Percentiles rank a stretch among this genome's conserved stretches.
phyloP scores from a whole-genome alignment of 257 asterid genomes.

The Solanum phureja region DNA sequence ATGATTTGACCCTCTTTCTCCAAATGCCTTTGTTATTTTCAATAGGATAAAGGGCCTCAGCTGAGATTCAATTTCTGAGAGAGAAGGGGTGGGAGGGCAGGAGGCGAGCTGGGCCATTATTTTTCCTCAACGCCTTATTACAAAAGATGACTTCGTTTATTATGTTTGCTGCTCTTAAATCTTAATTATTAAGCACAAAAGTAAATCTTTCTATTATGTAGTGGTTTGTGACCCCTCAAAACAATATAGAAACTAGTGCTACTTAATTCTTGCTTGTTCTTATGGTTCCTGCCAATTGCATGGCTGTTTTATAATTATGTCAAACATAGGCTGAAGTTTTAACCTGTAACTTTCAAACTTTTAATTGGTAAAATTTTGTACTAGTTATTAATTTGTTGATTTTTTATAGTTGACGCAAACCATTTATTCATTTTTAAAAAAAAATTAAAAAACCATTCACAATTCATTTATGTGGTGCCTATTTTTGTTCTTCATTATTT shows the following conservation, averaged over 20 bases:
- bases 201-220: not conserved
- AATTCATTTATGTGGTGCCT: not conserved
- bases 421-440: not conserved
- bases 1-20: not conserved
- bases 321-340: not conserved
- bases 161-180: not conserved
- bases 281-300: not conserved
- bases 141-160: not conserved
- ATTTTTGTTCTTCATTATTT: not conserved
- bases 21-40: not conserved
- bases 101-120: not conserved
- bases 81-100: not conserved
- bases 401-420: not conserved
- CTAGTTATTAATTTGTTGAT: not conserved
- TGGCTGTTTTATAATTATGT: not conserved
- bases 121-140: not conserved
- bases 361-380: not conserved
- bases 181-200: not conserved
- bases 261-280: not conserved
- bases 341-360: not conserved
- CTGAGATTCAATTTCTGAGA: not conserved
- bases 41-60: not conserved
- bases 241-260: not conserved
- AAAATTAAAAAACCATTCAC: not conserved
- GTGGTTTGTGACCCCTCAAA: not conserved